Conservation (phyloP, 176 grass and related monocot genomes). For the Aechmea fasciata region DNA sequence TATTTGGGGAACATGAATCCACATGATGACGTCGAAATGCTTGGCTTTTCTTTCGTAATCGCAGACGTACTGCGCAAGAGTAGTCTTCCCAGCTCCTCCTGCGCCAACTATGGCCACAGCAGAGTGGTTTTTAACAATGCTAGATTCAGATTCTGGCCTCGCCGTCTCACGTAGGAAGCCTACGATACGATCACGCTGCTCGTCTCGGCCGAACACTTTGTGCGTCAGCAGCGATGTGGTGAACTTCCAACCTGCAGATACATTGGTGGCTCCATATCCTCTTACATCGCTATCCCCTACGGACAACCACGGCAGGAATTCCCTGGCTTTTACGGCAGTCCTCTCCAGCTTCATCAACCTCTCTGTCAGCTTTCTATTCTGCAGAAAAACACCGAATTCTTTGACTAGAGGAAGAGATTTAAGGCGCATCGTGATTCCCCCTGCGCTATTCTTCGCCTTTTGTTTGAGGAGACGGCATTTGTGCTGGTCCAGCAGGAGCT, state of each 20-base stretch:
- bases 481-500: background rate
- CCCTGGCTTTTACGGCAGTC: too few species aligned
- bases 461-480: background rate
- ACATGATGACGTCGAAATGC: constrained; percentile 3
- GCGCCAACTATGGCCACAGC: constrained; percentile 27
- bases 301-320: background rate
- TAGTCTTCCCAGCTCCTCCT: constrained; percentile 32
- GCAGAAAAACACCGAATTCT: too few species aligned
- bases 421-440: background rate
- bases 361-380: too few species aligned
- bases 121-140: constrained; percentile 8
- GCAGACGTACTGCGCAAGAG: constrained; percentile 29
- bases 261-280: background rate
- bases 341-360: too few species aligned
- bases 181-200: constrained; percentile 7
- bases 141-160: background rate
- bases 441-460: background rate
- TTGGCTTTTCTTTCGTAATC: background rate
- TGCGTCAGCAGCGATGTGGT: background rate
- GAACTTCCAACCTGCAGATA: background rate
- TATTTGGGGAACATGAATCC: constrained; percentile 25
- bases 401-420: background rate
- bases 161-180: background rate
- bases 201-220: constrained; percentile 15
- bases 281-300: background rate